Conservation (phyloP, 148 eudicot genomes). For the Pharnaceum exiguum region DNA sequence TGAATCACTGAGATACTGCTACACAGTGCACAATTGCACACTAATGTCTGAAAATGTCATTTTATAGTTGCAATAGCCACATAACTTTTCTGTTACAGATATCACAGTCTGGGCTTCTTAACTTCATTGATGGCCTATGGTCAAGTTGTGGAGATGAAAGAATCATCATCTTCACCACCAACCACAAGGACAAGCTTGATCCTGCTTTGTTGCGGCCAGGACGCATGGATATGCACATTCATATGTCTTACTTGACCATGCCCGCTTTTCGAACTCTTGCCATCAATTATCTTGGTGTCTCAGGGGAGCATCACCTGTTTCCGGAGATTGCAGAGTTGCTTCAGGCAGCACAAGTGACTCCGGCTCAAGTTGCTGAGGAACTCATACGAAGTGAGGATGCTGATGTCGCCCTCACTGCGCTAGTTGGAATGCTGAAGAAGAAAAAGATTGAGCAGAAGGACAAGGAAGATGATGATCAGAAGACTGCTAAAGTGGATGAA, state of each 20-base stretch:
- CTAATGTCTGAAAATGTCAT: not conserved
- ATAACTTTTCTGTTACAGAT: constrained; percentile 16
- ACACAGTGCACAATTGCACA: not conserved
- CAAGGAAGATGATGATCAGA: not conserved
- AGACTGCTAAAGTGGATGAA: not conserved
- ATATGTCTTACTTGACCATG: constrained; percentile 48
- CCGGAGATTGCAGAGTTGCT: constrained; percentile 37
- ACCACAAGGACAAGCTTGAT: constrained; percentile 44
- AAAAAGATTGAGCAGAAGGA: constrained; percentile 14
- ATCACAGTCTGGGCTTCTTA: constrained; percentile 35
- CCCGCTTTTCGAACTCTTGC: constrained; percentile 38
- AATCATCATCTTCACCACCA: constrained; percentile 46
- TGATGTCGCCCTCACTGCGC: constrained; percentile 32
- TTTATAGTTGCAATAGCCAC: not conserved
- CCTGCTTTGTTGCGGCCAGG: constrained; percentile 47
- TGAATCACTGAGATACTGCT: not conserved
- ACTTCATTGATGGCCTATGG: constrained; percentile 51
- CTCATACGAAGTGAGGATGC: constrained; percentile 39
- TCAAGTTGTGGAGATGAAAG: constrained; percentile 47
- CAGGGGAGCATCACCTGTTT: constrained; percentile 25
- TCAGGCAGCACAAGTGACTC: constrained; percentile 22
- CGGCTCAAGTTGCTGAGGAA: constrained; percentile 60
- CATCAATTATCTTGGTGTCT: constrained; percentile 33
- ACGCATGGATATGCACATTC: constrained; percentile 51
- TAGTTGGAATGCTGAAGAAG: constrained; percentile 31